Evolutionary conservation across 2,329 filamentous ascomycete species (phyloP).

Genomic region (Parastagonospora avenae): DNA sequence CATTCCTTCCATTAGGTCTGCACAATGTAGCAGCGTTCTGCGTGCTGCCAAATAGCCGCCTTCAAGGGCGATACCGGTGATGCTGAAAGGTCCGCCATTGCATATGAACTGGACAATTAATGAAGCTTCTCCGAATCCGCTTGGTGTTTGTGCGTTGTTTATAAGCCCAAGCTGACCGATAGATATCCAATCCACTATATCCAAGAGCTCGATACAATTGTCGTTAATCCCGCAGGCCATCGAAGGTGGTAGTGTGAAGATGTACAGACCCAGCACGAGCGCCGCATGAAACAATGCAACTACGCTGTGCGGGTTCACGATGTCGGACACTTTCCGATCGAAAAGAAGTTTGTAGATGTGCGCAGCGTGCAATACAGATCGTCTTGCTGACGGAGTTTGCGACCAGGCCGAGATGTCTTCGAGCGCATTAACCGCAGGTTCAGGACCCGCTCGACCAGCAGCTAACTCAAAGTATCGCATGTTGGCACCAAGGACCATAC

Average conservation of each 20-base stretch:
- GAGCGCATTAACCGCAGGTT: constrained; percentile 54
- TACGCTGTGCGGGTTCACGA: constrained; percentile 57
- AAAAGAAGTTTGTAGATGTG: constrained; percentile 59
- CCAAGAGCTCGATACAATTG: constrained; percentile 53
- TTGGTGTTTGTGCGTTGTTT: constrained; percentile 29
- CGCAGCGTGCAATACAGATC: constrained; percentile 58
- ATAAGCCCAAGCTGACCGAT: constrained; percentile 55
- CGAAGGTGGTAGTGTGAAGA: constrained; percentile 52
- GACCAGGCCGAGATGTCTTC: constrained; percentile 59
- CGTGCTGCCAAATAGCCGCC: constrained; percentile 59
- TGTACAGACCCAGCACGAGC: constrained; percentile 58
- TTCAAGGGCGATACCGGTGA: constrained; percentile 55
- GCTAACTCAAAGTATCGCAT: constrained; percentile 60
- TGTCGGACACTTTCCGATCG: constrained; percentile 59
- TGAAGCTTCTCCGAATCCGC: constrained; percentile 36
- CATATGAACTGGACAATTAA: constrained; percentile 53
- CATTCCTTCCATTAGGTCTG: constrained; percentile 58
- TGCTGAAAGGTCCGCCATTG: constrained; percentile 54
- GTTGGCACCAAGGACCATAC: constrained; percentile 58
- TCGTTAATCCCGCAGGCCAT: constrained; percentile 36
- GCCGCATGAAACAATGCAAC: constrained; percentile 58
- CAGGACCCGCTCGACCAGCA: constrained; percentile 56
- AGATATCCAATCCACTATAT: constrained; percentile 57
- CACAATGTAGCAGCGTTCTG: constrained; percentile 58
- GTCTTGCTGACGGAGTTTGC: constrained; percentile 55